These are phyloP conservation scores for Fusarium sp. DNA, from an alignment of 2,329 filamentous ascomycete genomes.

Conservation along the genomic window DNA sequence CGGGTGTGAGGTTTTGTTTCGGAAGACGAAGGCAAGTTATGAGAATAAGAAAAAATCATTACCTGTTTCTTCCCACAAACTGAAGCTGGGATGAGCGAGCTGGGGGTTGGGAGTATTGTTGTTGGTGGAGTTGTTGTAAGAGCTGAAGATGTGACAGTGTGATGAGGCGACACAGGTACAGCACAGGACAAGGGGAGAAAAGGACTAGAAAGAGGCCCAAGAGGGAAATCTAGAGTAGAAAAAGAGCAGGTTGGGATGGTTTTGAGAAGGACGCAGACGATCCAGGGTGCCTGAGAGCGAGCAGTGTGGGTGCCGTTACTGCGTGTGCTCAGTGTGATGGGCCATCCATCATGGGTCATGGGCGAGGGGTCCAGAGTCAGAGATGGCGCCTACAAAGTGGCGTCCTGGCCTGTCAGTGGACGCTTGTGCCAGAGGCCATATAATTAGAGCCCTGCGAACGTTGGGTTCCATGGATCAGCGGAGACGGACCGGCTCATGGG, in stretches of 20 bases:
- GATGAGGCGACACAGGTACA: constrained; percentile 34
- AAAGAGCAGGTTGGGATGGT: constrained; percentile 44
- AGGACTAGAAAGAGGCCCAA: constrained; percentile 41
- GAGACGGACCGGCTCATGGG: constrained; percentile 44
- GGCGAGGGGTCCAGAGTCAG: constrained; percentile 51
- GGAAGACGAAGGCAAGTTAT: constrained; percentile 6
- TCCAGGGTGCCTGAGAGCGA: constrained; percentile 29
- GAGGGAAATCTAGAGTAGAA: constrained; percentile 39
- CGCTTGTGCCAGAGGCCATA: constrained; percentile 50
- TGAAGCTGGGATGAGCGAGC: constrained; percentile 17
- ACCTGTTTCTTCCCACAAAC: constrained; percentile 16
- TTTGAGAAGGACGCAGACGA: constrained; percentile 42
- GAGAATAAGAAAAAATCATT: neutral
- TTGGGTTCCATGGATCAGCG: constrained; percentile 46
- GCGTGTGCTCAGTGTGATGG: constrained; percentile 44
- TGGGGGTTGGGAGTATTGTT: constrained; percentile 27
- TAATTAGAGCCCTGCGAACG: constrained; percentile 55
- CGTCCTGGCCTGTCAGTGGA: constrained; percentile 58
- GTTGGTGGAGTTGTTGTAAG: constrained; percentile 37
- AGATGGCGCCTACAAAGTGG: constrained; percentile 58
- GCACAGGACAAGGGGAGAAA: constrained; percentile 31
- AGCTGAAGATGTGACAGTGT: constrained; percentile 43
- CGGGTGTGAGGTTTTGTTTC: neutral
- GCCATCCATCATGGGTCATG: constrained; percentile 49
- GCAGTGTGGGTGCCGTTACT: constrained; percentile 37